Evolutionary conservation across 208 protist species (phyloP), one percentile per base, ranked within the genome.

Genomic region (Trypanosoma mega): DNA sequence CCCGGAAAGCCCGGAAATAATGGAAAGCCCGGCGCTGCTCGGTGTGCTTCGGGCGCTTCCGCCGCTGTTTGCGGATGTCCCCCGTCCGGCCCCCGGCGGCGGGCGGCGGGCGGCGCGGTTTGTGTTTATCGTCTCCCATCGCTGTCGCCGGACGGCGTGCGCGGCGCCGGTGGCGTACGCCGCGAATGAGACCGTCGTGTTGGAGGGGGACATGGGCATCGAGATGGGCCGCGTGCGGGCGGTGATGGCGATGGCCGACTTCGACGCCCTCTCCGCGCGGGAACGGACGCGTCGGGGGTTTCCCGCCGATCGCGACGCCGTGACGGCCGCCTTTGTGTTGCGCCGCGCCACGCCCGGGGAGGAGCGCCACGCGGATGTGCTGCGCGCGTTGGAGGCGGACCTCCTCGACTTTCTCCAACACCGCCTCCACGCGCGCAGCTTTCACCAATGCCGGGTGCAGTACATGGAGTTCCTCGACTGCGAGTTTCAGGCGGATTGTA

Each of bases 401-500:
- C 39, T 73, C 9, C 51, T 73, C 7, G 3, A 6, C 9, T 68
- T 67, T 46, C 41, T 67, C 6, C 57, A 63, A 26, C 23, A 62
- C 34, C 26, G 50, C 2, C 48, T 68, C 5, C 33, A 63, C 36
- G 54, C 67, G n/a, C 27, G 39, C 2, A 65, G 26, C 12, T 87
- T 90, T 62, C 23, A 60, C 20, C 59, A 64, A 33, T 89, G 85
- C 64, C 74, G 68, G 2, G 70, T 93, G 18, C 72, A 76, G 45
- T 49, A 64, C 34, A 90, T 93, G 82, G 36, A 53, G 31, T 93
- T 93, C 44, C 45, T 88, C 26, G 72, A 56, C 27, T 83, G 72
- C n/a, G 82, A 88, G 68, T 87, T 90, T 29, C 86, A 93, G 78
- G 82, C 77, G 5, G 86, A 93, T 48, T 76, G 60, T 14, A 73